Evolutionary conservation across 2,329 filamentous ascomycete genomes (phyloP), one percentile per base, ranked within the genome.

Genomic region (Xylariaceae sp.): DNA sequence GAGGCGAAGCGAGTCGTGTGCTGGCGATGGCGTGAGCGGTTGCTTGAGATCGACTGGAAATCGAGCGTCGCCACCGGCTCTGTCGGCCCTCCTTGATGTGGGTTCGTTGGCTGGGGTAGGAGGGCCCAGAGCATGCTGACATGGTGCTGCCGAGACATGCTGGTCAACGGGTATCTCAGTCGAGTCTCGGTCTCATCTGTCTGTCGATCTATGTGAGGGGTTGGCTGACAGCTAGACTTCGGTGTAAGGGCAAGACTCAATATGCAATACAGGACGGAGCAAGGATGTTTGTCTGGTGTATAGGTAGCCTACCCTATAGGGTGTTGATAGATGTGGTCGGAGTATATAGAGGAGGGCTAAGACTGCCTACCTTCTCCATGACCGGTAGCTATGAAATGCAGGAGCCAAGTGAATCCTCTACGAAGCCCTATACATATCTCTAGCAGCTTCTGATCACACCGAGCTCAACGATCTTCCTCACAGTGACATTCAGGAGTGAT

Each of bases 121-220:
- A 86, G 83, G 64, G 86, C 78, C 83, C 83, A 86, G 58, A 83
- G 77, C 82, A 86, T 86, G 73, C 37, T 82, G 68, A 80, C 73
- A 49, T 78, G 72, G 72, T 84, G 80, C 70, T 71, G 51, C 65
- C 42, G 2, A 42, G 50, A 39, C 15, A 37, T 49, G 9, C 50
- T 44, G 9, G 34, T 57, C 58, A 61, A 56, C 42, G 57, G 17
- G n/a, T 55, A 18, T 34, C 10, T 55, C 17, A 4, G 5, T 3
- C 39, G 5, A 44, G 45, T 45, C n/a, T 39, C 23, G 9, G 17
- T n/a, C 44, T 8, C 37, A 42, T 42, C 9, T 42, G 37, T 13
- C 37, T 42, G 37, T 13, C 37, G 11, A 42, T 42, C 11, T 42
- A 9, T 13, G 9, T 9, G 37, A 42, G 37, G 37, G 37, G 9